Conservation (phyloP, 2,329 filamentous ascomycete species). For the Clonostachys byssicola region DNA sequence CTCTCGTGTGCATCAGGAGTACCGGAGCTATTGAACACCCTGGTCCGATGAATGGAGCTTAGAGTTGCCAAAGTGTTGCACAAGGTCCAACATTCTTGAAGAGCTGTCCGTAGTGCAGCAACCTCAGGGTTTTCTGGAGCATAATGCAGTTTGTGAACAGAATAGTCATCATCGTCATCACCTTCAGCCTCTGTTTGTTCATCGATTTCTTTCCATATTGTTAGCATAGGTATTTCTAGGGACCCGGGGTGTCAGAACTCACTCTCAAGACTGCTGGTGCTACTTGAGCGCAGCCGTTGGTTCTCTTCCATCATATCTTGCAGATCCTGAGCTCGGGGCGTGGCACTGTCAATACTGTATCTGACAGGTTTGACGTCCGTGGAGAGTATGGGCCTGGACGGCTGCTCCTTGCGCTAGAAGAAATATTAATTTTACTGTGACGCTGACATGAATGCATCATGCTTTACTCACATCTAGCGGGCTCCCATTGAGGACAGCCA, state of each 20-base stretch:
- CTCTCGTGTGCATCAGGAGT: constrained; percentile 77
- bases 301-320: constrained; percentile 63
- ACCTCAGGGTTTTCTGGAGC: constrained; percentile 55
- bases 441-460: constrained; percentile 12
- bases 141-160: constrained; percentile 34
- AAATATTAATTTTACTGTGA: constrained; percentile 3
- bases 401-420: constrained; percentile 14
- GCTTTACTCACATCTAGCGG: constrained; percentile 4
- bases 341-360: constrained; percentile 66
- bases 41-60: constrained; percentile 77
- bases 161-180: constrained; percentile 49
- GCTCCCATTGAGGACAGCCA: constrained; percentile 12
- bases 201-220: constrained; percentile 43
- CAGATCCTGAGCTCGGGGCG: constrained; percentile 78
- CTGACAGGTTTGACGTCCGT: constrained; percentile 66
- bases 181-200: constrained; percentile 46
- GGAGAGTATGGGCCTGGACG: constrained; percentile 66
- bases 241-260: constrained; percentile 14
- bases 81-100: constrained; percentile 88
- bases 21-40: constrained; percentile 72
- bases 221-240: constrained; percentile 13
- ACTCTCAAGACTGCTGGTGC: constrained; percentile 77
- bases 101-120: constrained; percentile 65
- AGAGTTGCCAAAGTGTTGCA: constrained; percentile 87
- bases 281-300: constrained; percentile 57